phyloP scores from a whole-genome alignment of 352 stramenopile genomes.

The Phytophthora pseudosyringae region DNA sequence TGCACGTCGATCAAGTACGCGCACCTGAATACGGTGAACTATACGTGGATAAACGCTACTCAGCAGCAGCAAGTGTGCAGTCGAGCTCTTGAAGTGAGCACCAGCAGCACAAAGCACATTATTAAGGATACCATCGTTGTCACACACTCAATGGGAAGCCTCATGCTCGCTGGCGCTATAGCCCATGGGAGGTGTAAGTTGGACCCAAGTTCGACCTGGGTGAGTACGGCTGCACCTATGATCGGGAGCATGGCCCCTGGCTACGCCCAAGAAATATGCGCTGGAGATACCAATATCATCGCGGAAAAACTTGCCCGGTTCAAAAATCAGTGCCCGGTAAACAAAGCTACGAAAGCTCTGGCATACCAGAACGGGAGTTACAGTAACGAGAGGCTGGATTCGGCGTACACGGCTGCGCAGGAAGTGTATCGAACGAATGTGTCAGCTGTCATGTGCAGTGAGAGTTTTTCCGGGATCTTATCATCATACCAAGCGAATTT shows the following conservation, averaged over 20 bases:
- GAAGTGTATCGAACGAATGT: constrained; percentile 34
- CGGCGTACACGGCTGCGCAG: constrained; percentile 28
- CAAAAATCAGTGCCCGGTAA: constrained; percentile 22
- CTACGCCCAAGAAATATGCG: constrained; percentile 20
- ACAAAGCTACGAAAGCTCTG: constrained; percentile 22
- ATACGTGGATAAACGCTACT: constrained; percentile 22
- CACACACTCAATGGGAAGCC: constrained; percentile 31
- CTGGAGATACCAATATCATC: constrained; percentile 10
- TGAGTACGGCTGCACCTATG: constrained; percentile 37
- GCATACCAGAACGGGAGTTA: constrained; percentile 35
- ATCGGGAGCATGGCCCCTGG: constrained; percentile 30
- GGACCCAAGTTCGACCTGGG: constrained; percentile 31
- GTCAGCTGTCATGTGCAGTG: constrained; percentile 42
- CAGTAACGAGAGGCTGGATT: constrained; percentile 6
- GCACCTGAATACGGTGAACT: constrained; percentile 29
- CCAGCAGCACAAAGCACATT: constrained; percentile 9
- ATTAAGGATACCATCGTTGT: constrained; percentile 32
- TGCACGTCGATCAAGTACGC: constrained; percentile 27
- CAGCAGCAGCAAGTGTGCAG: constrained; percentile 32
- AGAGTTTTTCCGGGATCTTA: constrained; percentile 35
- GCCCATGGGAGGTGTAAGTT: constrained; percentile 27
- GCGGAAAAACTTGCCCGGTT: constrained; percentile 14
- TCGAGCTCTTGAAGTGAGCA: constrained; percentile 18
- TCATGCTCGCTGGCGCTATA: constrained; percentile 29
- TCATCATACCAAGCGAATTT: constrained; percentile 31